Conservation (phyloP, 345 rosid genomes). For the Ceriops tagal region DNA sequence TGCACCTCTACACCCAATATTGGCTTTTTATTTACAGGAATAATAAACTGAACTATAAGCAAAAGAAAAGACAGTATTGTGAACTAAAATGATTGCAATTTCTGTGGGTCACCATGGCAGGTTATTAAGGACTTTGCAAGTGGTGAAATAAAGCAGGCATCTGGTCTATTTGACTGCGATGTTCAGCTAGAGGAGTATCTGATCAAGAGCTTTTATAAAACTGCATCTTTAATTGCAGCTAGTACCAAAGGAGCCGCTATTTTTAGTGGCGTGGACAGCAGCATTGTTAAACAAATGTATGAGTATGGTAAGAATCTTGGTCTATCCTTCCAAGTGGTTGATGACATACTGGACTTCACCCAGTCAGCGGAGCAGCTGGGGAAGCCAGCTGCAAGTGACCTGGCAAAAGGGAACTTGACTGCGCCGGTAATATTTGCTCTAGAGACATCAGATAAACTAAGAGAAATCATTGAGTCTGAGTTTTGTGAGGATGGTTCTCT, state of each 20-base stretch:
- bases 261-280: slow-evolving; percentile 64
- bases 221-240: slow-evolving; percentile 90
- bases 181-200: slow-evolving; percentile 72
- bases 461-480: slow-evolving; percentile 86
- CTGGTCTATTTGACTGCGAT: slow-evolving; percentile 87
- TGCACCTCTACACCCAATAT: not conserved
- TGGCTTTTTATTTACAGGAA: not conserved
- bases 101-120: slow-evolving; percentile 31
- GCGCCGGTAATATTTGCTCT: slow-evolving; percentile 88
- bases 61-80: not conserved
- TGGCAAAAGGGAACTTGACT: slow-evolving; percentile 82
- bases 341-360: slow-evolving; percentile 91
- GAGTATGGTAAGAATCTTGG: slow-evolving; percentile 89
- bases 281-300: slow-evolving; percentile 54
- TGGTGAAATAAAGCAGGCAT: slow-evolving; percentile 97
- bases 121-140: slow-evolving; percentile 98
- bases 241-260: slow-evolving; percentile 93
- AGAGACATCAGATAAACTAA: slow-evolving; percentile 67
- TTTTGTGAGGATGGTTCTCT: slow-evolving; percentile 82
- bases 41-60: not conserved
- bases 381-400: slow-evolving; percentile 83
- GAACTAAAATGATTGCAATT: not conserved
- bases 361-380: slow-evolving; percentile 91
- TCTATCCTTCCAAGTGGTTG: slow-evolving; percentile 86
- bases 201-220: slow-evolving; percentile 88